These are phyloP conservation scores for Cystobasidium pallidum DNA, from an alignment of 1,284 basidiomycete genomes.

Conservation along the genomic window DNA sequence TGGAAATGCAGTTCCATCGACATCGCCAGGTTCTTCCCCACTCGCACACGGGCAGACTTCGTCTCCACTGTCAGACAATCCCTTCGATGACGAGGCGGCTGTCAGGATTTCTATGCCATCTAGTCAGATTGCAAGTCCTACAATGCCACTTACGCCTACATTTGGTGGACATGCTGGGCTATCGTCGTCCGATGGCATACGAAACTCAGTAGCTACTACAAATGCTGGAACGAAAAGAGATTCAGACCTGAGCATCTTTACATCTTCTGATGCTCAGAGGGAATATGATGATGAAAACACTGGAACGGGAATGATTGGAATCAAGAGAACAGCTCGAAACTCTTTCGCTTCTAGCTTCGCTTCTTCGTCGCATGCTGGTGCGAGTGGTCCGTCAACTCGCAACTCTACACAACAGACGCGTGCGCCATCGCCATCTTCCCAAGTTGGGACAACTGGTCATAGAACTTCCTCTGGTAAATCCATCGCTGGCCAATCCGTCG, in stretches of 20 bases:
- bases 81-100: conserved; percentile 43
- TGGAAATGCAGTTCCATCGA: background rate
- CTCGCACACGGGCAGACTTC: background rate
- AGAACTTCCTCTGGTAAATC: background rate
- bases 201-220: conserved; percentile 10
- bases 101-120: conserved; percentile 41
- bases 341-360: conserved; percentile 26
- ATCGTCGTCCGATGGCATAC: conserved; percentile 12
- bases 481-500: conserved; percentile 1
- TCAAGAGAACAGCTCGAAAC: conserved; percentile 19
- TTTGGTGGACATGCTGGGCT: conserved; percentile 8
- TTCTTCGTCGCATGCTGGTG: background rate
- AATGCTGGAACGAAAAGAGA: conserved; percentile 14
- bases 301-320: background rate
- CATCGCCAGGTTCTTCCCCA: conserved; percentile 4
- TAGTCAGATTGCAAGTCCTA: conserved; percentile 2
- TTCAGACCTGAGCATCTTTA: conserved; percentile 42
- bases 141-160: conserved; percentile 33
- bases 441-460: conserved; percentile 5
- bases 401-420: background rate
- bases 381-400: background rate
- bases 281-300: conserved; percentile 14
- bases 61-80: conserved; percentile 31
- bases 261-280: conserved; percentile 15
- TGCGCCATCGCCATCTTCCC: conserved; percentile 14